Evolutionary conservation across 2,329 filamentous ascomycete species (phyloP).

Genomic region (Nothomitra cinnamomea): DNA sequence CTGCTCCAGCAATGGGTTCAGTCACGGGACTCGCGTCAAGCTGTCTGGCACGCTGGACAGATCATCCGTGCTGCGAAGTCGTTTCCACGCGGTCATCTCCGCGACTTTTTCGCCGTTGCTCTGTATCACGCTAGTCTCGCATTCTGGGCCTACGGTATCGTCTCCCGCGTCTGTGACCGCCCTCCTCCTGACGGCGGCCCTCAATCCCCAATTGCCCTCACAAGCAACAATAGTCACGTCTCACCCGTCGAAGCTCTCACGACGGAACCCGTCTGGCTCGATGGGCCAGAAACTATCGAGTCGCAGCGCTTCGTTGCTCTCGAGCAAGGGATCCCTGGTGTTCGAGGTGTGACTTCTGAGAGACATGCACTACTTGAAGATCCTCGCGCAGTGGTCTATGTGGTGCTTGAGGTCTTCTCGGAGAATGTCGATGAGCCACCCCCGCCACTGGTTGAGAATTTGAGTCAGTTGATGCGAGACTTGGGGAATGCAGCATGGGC

Average conservation of each 20-base stretch:
- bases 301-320: conserved; percentile 8
- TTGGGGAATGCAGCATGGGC: too few species aligned
- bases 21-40: conserved; percentile 37
- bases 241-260: conserved; percentile 1
- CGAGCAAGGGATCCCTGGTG: conserved; percentile 7
- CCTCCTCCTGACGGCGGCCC: conserved; percentile 19
- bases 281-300: conserved; percentile 31
- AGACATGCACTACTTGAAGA: too few species aligned
- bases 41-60: conserved; percentile 52
- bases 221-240: background rate
- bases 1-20: conserved; percentile 41
- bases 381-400: too few species aligned
- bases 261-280: conserved; percentile 31
- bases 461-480: too few species aligned
- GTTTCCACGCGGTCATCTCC: conserved; percentile 36
- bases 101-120: conserved; percentile 50
- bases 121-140: conserved; percentile 52
- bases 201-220: conserved; percentile 15
- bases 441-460: too few species aligned
- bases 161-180: conserved; percentile 27
- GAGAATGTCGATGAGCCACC: too few species aligned
- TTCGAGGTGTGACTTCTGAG: too few species aligned
- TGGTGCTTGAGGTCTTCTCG: too few species aligned
- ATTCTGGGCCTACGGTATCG: conserved; percentile 52
- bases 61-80: conserved; percentile 41